Base-by-base conservation (phyloP, 1,139 yeast species). In the Zhuliangozyma blackwelliae region DNA sequence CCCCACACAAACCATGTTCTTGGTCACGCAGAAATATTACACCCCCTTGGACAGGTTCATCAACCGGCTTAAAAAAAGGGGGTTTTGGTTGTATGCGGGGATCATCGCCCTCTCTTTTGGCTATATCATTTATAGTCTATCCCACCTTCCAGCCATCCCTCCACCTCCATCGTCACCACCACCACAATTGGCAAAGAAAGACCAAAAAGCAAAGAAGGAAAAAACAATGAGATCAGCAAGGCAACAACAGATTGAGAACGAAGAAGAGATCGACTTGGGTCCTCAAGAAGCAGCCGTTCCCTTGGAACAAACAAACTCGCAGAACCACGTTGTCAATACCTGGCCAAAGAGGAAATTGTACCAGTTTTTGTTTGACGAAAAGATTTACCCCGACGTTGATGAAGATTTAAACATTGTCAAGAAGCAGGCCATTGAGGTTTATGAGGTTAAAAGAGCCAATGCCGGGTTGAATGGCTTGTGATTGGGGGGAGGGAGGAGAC, bases 61-160 rank as follows among this genome's bases (percentile, higher is more conserved):
- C 38, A 48, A 51, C 39, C 50, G 47, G 41, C 40, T 62, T 37
- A 60, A 56, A 44, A 54, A 63, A 35, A 59, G 59, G 33, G 68
- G 71, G n/a, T 64, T 68, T 37, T 57, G 64, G 44, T 31, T 66
- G 21, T 68, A 65, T 42, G 51, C 68, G 2, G 55, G 59, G 6
- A 36, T 68, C 10, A 54, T 68, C 9, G 41, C 64, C 22, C 53
- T 52, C 3, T 59, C 70, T 19, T 59, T 70, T 11, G 51, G 54
- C 10, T 68, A 64, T 47, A 58, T 64, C 28, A 55, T 65, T 43
- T 63, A 55, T 41, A 51, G 63, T 22, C 48, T 67, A 34, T 61
- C 66, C 11, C 54, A 58, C 25, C 40, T 62, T 31, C 68, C 70
- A 3, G 51, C 39, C 34, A 23, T 42, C 25, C 43, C 45, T 19